Percentiles rank a stretch among this genome's conserved stretches.
These are phyloP conservation scores for Gracilaria vermiculophylla DNA, from an alignment of 23 red algal genomes.

Conservation along the genomic window DNA sequence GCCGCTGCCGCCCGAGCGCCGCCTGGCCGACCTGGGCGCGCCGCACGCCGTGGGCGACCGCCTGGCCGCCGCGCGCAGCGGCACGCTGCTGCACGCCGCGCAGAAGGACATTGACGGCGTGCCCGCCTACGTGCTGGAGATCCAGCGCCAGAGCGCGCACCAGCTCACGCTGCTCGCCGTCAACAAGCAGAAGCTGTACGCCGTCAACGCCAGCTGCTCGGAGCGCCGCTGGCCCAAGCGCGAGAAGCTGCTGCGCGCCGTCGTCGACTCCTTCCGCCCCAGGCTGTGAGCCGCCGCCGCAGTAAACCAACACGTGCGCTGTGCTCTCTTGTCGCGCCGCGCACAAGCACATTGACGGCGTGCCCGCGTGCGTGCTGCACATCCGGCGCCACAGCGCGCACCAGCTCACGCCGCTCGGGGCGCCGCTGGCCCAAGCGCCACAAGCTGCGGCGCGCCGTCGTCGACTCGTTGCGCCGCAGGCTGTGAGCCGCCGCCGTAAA, in stretches of 20 bases:
- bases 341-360: not conserved
- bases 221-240: conserved; percentile 77
- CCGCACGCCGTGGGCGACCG: conserved; percentile 66
- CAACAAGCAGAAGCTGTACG: conserved; percentile 88
- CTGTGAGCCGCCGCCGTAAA: too few species aligned
- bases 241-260: conserved; percentile 78
- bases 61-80: conserved; percentile 55
- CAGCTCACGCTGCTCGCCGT: conserved; percentile 80
- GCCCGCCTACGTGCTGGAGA: conserved; percentile 80
- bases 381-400: too few species aligned
- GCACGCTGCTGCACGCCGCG: conserved; percentile 60
- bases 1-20: conserved; percentile 62
- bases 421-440: too few species aligned
- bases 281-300: conserved; percentile 39
- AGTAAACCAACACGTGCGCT: too few species aligned
- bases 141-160: conserved; percentile 61
- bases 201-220: conserved; percentile 78
- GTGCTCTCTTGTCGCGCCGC: too few species aligned
- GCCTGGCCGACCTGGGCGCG: conserved; percentile 67
- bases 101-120: conserved; percentile 68
- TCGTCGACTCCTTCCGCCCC: conserved; percentile 82
- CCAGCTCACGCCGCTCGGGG: too few species aligned
- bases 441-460: too few species aligned
- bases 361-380: conserved; percentile 70
- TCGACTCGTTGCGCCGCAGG: too few species aligned